Evolutionary conservation across 2,329 filamentous ascomycete genomes (phyloP).

Genomic region (Colletotrichum theobromicola): DNA sequence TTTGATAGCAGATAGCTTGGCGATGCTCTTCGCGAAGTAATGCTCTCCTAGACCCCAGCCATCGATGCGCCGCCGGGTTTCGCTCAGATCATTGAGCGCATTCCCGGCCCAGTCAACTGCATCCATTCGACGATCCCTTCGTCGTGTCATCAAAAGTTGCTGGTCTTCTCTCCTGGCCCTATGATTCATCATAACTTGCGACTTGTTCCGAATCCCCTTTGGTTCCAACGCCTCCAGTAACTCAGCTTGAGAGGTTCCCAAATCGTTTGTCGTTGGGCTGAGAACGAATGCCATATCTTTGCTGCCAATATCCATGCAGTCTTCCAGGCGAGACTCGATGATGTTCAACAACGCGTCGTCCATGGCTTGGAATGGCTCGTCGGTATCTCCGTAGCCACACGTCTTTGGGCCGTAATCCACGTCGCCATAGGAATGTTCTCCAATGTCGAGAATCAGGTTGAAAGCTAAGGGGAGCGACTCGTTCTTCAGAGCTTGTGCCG

Average conservation of each 20-base stretch:
- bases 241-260: neutral
- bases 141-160: neutral
- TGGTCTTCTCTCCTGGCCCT: neutral
- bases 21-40: neutral
- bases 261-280: neutral
- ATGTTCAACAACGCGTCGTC: neutral
- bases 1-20: neutral
- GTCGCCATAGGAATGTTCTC: neutral
- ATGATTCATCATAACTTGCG: neutral
- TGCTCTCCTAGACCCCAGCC: neutral
- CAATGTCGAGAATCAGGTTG: neutral
- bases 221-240: neutral
- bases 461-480: neutral
- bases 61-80: neutral
- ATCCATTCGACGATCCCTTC: neutral
- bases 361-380: neutral
- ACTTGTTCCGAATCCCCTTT: neutral
- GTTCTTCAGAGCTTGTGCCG: neutral
- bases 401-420: neutral
- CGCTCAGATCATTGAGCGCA: neutral
- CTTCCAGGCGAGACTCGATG: neutral
- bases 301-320: neutral
- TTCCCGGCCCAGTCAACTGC: neutral
- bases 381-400: neutral
- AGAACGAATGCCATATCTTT: neutral